Conservation (phyloP, 169 alveolate species). For the Cyclospora cayetanensis region DNA sequence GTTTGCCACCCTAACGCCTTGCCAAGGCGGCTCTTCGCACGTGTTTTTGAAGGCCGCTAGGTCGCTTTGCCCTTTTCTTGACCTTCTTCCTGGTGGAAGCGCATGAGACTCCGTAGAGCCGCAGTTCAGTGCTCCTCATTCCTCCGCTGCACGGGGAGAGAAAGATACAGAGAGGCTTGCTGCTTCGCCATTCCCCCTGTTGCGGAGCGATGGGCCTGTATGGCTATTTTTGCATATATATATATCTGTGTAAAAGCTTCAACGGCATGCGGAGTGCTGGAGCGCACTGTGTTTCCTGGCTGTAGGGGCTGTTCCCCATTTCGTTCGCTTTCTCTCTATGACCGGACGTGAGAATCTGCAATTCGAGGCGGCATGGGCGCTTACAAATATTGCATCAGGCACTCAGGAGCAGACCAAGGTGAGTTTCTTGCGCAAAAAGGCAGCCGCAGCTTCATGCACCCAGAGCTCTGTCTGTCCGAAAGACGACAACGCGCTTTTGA, state of each 20-base stretch:
- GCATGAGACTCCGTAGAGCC: too few species aligned
- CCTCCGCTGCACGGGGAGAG: too few species aligned
- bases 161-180: too few species aligned
- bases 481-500: too few species aligned
- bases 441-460: not conserved
- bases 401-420: slow-evolving; percentile 92
- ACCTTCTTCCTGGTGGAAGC: too few species aligned
- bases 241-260: not conserved
- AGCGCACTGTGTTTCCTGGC: too few species aligned
- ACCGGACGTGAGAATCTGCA: slow-evolving; percentile 94
- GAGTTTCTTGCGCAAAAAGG: too few species aligned
- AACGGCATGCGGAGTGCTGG: not conserved
- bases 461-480: not conserved
- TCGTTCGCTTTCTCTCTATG: slow-evolving; percentile 87
- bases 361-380: slow-evolving; percentile 93
- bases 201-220: too few species aligned
- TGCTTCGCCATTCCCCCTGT: too few species aligned
- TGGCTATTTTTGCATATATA: not conserved
- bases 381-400: slow-evolving; percentile 97
- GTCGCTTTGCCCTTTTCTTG: not conserved
- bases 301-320: slow-evolving; percentile 96
- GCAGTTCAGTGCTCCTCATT: too few species aligned
- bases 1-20: too few species aligned
- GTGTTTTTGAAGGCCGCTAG: not conserved
- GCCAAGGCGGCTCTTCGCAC: too few species aligned